A percentile compares a stretch with the other conserved stretches of the same genome.
phyloP scores from a whole-genome alignment of 2,329 filamentous ascomycete genomes.

The Paracamarosporium sp. region DNA sequence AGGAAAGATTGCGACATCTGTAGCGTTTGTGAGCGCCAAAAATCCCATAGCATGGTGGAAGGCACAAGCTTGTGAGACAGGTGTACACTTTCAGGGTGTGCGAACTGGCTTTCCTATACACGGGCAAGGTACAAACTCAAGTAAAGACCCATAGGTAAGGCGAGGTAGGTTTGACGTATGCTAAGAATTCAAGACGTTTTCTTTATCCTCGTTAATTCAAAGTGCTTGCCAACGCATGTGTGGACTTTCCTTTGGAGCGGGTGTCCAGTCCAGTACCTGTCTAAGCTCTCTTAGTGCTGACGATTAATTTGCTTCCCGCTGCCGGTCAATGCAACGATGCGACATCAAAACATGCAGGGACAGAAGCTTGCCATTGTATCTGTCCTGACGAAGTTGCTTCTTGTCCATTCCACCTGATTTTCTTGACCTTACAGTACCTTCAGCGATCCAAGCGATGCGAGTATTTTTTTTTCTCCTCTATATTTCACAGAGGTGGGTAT shows the following conservation, averaged over 20 bases:
- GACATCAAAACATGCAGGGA: no score
- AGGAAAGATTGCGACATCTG: not conserved
- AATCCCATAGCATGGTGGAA: not conserved
- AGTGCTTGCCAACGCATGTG: not conserved
- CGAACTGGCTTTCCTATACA: no score
- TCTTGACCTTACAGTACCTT: not conserved
- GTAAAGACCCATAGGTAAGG: not conserved
- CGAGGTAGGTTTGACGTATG: not conserved
- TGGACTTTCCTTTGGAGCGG: not conserved
- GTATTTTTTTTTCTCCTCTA: not conserved
- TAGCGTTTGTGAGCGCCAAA: not conserved
- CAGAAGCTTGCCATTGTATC: not conserved
- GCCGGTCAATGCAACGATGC: not conserved
- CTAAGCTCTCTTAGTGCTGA: not conserved
- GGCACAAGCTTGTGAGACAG: no score
- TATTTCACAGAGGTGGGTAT: not conserved
- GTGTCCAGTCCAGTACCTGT: not conserved
- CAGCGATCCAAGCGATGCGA: not conserved
- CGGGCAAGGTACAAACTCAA: not conserved
- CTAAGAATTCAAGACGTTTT: not conserved
- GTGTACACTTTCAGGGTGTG: no score
- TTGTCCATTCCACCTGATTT: not conserved
- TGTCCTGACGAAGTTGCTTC: not conserved
- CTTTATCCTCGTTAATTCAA: not conserved
- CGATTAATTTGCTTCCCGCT: slow-evolving; percentile 1